phyloP scores from a whole-genome alignment of 106 monocot species.

The Platanthera guangdongensis region DNA sequence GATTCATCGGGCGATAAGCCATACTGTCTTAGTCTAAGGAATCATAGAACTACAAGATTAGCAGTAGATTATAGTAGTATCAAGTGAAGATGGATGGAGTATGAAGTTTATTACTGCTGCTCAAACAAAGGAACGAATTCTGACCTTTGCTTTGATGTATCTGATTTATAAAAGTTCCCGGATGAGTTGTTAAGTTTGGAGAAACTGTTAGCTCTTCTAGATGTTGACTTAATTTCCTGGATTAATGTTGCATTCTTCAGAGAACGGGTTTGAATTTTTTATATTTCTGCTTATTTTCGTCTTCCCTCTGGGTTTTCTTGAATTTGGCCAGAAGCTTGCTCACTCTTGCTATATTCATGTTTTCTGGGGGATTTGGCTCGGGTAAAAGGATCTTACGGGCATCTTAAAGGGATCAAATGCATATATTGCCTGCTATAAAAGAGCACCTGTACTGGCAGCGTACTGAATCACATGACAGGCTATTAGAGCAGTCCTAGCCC shows the following conservation, averaged over 20 bases:
- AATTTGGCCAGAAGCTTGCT: constrained; percentile 4
- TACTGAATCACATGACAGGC: background rate
- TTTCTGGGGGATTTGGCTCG: background rate
- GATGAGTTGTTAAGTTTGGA: constrained; percentile 1
- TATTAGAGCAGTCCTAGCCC: background rate
- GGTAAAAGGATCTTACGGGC: background rate
- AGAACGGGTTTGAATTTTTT: constrained; percentile 4
- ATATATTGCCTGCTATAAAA: background rate
- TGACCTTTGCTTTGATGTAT: background rate
- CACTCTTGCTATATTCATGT: background rate
- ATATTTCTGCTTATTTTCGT: constrained; percentile 2
- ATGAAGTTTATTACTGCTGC: background rate
- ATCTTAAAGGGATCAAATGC: background rate
- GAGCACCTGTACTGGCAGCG: background rate
- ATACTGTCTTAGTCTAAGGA: background rate
- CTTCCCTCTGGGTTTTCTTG: background rate
- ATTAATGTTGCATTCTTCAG: background rate
- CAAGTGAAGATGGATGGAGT: constrained; percentile 1
- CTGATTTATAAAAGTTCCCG: background rate
- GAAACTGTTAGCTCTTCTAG: background rate
- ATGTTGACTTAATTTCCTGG: background rate
- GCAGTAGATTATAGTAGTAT: background rate
- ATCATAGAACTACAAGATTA: background rate
- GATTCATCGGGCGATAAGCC: background rate
- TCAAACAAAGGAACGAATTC: background rate